Evolutionary conservation across 148 eudicot genomes (phyloP), one percentile per base, ranked within the genome.

Genomic region (Bassia scoparia): DNA sequence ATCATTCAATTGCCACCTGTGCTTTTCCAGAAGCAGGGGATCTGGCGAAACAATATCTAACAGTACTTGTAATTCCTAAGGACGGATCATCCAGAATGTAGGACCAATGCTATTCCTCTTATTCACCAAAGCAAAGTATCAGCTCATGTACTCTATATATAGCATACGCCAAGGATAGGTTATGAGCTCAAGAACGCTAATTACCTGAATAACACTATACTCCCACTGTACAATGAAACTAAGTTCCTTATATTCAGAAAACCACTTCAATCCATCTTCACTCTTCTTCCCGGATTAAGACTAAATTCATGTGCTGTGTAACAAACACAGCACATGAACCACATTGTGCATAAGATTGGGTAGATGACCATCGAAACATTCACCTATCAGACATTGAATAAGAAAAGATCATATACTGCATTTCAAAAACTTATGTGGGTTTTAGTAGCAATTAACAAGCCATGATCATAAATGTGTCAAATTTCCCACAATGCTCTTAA

Each of bases 261-360:
- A 79, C 83, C 33, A 74, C 80, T 76, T 87, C 89, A 71, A 79
- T 78, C 77, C 79, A 43, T 83, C 87, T 63, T 77, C 84, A 50
- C n/a, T 86, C 81, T 59, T 80, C 98, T 68, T 86, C 89, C 70
- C 41, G 86, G 30, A 76, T 63, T 48, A 88, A 82, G 44, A 73
- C 81, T 62, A 77, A 78, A 84, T 84, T 81, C 69, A 88, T 77
- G 77, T 81, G 88, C 74, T 81, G 86, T 91, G 90, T 82, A 94
- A 79, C 98, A 27, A 75, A 76, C 33, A 34, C 37, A 66, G 55
- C 46, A 33, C 48, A 68, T 34, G 54, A 46, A n/a, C 15, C 79
- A 53, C 54, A 23, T 73, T 50, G 71, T 61, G 52, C 17, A 69
- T 41, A 71, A 71, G 66, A 29, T 27, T 58, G 13, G 30, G 49